Evolutionary conservation across 2,329 filamentous ascomycete genomes (phyloP).

Genomic region (Mycosphaerelloides madeirae): DNA sequence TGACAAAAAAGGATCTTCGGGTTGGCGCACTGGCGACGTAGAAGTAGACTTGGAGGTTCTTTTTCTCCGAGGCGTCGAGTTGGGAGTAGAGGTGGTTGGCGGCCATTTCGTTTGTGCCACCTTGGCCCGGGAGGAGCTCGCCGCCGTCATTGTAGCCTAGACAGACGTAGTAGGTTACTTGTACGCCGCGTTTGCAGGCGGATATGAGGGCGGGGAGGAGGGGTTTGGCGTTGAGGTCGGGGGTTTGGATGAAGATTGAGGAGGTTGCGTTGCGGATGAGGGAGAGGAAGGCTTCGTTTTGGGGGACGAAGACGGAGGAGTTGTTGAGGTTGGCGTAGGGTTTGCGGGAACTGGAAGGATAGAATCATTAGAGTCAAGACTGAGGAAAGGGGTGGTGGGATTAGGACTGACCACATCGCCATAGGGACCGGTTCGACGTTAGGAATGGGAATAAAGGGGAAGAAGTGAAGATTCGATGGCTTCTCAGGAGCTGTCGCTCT

Average conservation of each 20-base stretch:
- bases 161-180: conserved; percentile 67
- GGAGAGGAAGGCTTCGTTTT: conserved; percentile 71
- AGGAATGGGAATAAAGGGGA: conserved; percentile 57
- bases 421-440: conserved; percentile 20
- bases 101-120: conserved; percentile 70
- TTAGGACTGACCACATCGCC: conserved; percentile 16
- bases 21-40: too few species aligned
- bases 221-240: conserved; percentile 68
- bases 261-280: conserved; percentile 60
- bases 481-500: conserved; percentile 45
- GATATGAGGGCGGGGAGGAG: conserved; percentile 59
- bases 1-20: too few species aligned
- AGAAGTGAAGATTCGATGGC: conserved; percentile 21
- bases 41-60: conserved; percentile 56
- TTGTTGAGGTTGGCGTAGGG: conserved; percentile 63
- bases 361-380: conserved; percentile 34
- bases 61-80: conserved; percentile 43
- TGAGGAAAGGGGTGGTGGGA: too few species aligned
- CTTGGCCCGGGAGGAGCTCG: conserved; percentile 69
- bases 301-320: conserved; percentile 58
- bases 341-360: conserved; percentile 46
- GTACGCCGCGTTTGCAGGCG: conserved; percentile 62
- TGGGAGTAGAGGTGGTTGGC: conserved; percentile 55
- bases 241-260: conserved; percentile 72
- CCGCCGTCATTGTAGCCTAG: conserved; percentile 76